Conservation (phyloP, 129 eudicot species). For the Dittrichia graveolens region DNA sequence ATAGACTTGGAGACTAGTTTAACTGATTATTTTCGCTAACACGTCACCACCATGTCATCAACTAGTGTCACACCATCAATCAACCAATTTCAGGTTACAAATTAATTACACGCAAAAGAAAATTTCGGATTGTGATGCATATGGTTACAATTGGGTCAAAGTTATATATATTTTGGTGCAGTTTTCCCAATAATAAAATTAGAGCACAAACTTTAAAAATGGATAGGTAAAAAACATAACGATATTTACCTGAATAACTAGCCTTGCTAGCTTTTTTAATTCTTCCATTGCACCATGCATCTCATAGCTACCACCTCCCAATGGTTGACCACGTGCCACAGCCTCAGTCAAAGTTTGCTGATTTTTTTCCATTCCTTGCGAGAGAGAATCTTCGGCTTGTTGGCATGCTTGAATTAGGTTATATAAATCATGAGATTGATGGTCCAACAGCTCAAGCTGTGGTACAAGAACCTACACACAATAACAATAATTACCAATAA, state of each 20-base stretch:
- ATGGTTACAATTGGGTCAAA: too few species aligned
- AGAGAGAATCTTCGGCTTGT: slow-evolving; percentile 96
- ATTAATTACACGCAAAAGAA: too few species aligned
- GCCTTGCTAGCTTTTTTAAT: slow-evolving; percentile 61
- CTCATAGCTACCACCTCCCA: slow-evolving; percentile 59
- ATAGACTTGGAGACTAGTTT: too few species aligned
- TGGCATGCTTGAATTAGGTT: slow-evolving; percentile 86
- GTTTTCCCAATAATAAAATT: too few species aligned
- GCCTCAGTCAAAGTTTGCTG: slow-evolving; percentile 62
- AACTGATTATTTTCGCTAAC: too few species aligned
- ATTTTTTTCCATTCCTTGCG: slow-evolving; percentile 86
- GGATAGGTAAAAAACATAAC: too few species aligned
- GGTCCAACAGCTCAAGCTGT: slow-evolving; percentile 65
- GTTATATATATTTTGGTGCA: too few species aligned
- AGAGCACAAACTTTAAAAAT: too few species aligned
- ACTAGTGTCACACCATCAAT: too few species aligned
- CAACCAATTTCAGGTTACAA: too few species aligned
- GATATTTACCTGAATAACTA: slow-evolving; percentile 77
- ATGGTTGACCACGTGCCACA: slow-evolving; percentile 49
- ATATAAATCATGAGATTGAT: slow-evolving; percentile 55
- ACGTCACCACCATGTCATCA: too few species aligned
- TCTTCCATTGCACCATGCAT: slow-evolving; percentile 64
- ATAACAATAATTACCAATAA: background rate
- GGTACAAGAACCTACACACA: slow-evolving; percentile 66
- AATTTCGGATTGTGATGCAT: too few species aligned